Evolutionary conservation across 2,329 filamentous ascomycete species (phyloP), one percentile per base, ranked within the genome.

Genomic region (Apiospora hydei): DNA sequence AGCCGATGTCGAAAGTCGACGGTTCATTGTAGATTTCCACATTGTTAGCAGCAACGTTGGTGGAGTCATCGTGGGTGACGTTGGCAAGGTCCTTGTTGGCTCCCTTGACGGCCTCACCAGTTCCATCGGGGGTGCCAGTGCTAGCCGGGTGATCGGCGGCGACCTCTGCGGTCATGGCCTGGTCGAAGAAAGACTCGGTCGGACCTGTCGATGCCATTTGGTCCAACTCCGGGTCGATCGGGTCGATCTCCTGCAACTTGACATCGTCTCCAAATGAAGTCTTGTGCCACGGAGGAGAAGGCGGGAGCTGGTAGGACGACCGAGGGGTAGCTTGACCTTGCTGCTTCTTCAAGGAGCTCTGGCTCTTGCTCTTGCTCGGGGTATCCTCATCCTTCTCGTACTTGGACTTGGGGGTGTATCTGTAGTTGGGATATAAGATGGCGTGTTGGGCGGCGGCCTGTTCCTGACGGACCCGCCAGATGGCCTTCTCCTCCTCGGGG

Each of bases 391-490:
- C 34, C 57, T 41, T 64, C 57, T 64, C 34, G 18, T 10, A 10
- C 57, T 41, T 64, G 8, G 21, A 16, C 21, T n/a, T 38, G 34
- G 67, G 67, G 7, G 67, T 34, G 38, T 69, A 69, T n/a, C 18
- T 57, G 68, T 69, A 69, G 47, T 69, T 43, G 30, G 68, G 68
- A 53, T 69, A 69, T 16, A 41, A 18, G 21, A 8, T 14, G 18
- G 16, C 38, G 68, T 69, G 68, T 47, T 38, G 8, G 30, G 11
- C 11, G 16, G 30, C 49, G 11, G 30, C 68, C 11, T 53, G 13
- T 14, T 57, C n/a, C 70, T 71, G 67, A 71, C 73, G 2, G 75
- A 67, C 70, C 76, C 70, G 71, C 75, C 76, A 5, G 73, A 71
- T 1, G 70, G 73, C 14, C 70, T 73, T n/a, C 72, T 77, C 64